Evolutionary conservation across 306 rosid species (phyloP).

Genomic region (Medicago ruthenica): DNA sequence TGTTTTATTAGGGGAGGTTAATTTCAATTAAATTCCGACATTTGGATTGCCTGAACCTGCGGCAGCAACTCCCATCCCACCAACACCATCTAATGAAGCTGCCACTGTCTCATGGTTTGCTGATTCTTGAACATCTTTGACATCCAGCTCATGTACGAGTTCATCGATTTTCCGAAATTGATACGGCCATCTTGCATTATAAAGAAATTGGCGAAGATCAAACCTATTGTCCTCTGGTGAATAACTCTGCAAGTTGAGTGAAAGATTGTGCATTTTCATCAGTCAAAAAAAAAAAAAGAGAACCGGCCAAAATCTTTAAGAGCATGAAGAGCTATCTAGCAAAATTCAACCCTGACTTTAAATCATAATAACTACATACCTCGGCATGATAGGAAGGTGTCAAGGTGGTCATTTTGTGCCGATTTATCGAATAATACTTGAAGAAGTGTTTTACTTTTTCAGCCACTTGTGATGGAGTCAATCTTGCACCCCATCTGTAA

Average conservation of each 20-base stretch:
- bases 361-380: conserved; percentile 48
- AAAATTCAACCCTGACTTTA: conserved; percentile 6
- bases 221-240: conserved; percentile 94
- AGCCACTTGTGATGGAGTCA: conserved; percentile 87
- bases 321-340: conserved; percentile 1
- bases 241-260: conserved; percentile 71
- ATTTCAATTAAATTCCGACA: conserved; percentile 58
- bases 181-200: conserved; percentile 91
- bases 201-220: conserved; percentile 89
- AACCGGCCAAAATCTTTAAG: not conserved
- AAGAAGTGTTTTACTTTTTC: conserved; percentile 94
- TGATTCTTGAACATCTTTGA: conserved; percentile 52
- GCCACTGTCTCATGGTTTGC: conserved; percentile 49
- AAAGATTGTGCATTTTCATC: conserved; percentile 34
- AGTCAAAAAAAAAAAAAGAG: conserved; percentile 8
- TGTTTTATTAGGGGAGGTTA: conserved; percentile 29
- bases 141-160: conserved; percentile 66
- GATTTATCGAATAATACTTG: conserved; percentile 91
- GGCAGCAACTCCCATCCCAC: conserved; percentile 94
- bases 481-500: conserved; percentile 80
- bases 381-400: conserved; percentile 98
- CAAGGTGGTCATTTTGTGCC: conserved; percentile 90
- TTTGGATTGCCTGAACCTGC: conserved; percentile 94
- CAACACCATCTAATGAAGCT: conserved; percentile 55
- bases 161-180: conserved; percentile 90